phyloP scores from a whole-genome alignment of 1,284 basidiomycete genomes.

The Dichomitus squalens region DNA sequence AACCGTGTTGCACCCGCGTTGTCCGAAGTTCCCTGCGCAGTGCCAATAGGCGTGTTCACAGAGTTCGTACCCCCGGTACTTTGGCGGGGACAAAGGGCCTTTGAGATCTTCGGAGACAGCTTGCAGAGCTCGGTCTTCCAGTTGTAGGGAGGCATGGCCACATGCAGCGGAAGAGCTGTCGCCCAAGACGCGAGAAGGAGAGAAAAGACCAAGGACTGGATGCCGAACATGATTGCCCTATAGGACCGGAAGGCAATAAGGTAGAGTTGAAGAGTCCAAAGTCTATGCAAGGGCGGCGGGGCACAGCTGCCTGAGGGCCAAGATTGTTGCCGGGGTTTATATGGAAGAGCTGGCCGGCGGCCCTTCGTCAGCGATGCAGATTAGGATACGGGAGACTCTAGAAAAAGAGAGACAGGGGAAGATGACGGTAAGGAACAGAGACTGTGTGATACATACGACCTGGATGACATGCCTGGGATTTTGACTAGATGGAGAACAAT shows the following conservation, averaged over 20 bases:
- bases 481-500: conserved; percentile 32
- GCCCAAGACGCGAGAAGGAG: conserved; percentile 37
- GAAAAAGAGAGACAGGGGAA: conserved; percentile 19
- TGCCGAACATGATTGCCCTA: conserved; percentile 39
- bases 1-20: conserved; percentile 54
- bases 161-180: conserved; percentile 31
- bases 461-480: conserved; percentile 15
- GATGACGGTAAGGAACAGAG: conserved; percentile 33
- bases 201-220: conserved; percentile 37
- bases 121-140: conserved; percentile 44
- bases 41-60: conserved; percentile 54
- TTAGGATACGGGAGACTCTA: conserved; percentile 23
- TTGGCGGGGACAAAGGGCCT: conserved; percentile 43
- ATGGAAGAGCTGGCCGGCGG: conserved; percentile 14
- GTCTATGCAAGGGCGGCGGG: conserved; percentile 17
- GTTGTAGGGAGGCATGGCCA: conserved; percentile 30
- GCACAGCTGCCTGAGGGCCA: conserved; percentile 27
- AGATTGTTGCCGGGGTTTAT: conserved; percentile 25
- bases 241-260: conserved; percentile 17
- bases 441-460: conserved; percentile 8
- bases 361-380: conserved; percentile 12
- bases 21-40: conserved; percentile 54
- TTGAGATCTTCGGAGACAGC: conserved; percentile 43
- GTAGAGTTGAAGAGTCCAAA: conserved; percentile 18
- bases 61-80: conserved; percentile 28